Conservation (phyloP, 352 stramenopile species). For the Pythium guiyangense region DNA sequence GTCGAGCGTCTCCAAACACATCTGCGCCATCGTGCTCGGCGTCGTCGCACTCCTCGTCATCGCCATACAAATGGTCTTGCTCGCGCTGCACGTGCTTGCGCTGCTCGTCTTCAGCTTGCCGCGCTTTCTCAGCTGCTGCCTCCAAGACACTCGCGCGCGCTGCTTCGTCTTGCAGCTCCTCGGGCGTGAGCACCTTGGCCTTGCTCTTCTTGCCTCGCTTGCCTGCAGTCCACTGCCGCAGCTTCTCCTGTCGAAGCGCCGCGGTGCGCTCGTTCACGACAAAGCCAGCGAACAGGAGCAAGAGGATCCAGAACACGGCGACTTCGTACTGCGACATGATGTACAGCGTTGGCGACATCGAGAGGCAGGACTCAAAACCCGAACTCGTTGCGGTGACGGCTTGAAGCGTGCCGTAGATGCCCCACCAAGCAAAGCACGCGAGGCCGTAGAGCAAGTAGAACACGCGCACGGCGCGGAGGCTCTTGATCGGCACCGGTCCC, state of each 20-base stretch:
- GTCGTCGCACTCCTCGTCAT: slow-evolving; percentile 18
- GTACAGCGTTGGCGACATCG: slow-evolving; percentile 56
- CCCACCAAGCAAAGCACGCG: slow-evolving; percentile 57
- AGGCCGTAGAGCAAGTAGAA: slow-evolving; percentile 64
- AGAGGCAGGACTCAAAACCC: slow-evolving; percentile 69
- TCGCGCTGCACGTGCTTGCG: slow-evolving; percentile 27
- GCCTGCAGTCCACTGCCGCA: slow-evolving; percentile 22
- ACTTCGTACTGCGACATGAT: slow-evolving; percentile 73
- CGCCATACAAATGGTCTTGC: slow-evolving; percentile 40
- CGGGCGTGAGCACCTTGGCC: slow-evolving; percentile 16
- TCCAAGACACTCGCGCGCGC: slow-evolving; percentile 25
- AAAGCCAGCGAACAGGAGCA: slow-evolving; percentile 42
- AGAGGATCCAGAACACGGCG: slow-evolving; percentile 54
- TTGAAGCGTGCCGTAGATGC: slow-evolving; percentile 57
- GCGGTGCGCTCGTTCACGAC: slow-evolving; percentile 46
- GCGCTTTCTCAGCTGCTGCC: slow-evolving; percentile 29
- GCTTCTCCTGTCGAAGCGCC: slow-evolving; percentile 31
- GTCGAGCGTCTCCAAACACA: slow-evolving; percentile 11
- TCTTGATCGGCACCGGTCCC: slow-evolving; percentile 47
- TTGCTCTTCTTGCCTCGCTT: slow-evolving; percentile 18
- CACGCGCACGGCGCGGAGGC: slow-evolving; percentile 46
- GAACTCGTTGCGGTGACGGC: slow-evolving; percentile 48
- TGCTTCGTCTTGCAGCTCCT: slow-evolving; percentile 23
- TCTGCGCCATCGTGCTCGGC: slow-evolving; percentile 12
- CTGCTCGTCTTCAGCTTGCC: slow-evolving; percentile 35